These are phyloP conservation scores for Globisporangium solare DNA, from an alignment of 352 stramenopile species.

Conservation along the genomic window DNA sequence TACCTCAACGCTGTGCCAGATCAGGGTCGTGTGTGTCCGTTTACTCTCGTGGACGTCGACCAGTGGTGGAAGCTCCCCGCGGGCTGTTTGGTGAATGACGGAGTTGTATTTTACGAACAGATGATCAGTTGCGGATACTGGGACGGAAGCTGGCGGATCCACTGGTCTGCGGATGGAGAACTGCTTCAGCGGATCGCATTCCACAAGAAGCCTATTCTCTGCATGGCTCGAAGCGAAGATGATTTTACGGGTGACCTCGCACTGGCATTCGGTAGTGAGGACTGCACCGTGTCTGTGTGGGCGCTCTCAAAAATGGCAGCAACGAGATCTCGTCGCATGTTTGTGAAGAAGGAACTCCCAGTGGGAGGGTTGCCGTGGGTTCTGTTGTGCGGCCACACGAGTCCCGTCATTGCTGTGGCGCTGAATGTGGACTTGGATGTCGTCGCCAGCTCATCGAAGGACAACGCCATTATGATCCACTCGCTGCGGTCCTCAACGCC, in stretches of 20 bases:
- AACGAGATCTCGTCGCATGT: slow-evolving; percentile 74
- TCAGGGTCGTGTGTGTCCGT: slow-evolving; percentile 58
- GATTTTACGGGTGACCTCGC: slow-evolving; percentile 84
- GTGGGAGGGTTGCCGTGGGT: slow-evolving; percentile 79
- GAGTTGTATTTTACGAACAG: slow-evolving; percentile 85
- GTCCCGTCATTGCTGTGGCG: slow-evolving; percentile 69
- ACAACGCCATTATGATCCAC: slow-evolving; percentile 74
- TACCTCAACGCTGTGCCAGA: slow-evolving; percentile 75
- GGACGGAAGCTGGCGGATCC: slow-evolving; percentile 85
- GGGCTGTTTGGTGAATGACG: slow-evolving; percentile 67
- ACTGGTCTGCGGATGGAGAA: slow-evolving; percentile 83
- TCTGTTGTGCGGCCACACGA: slow-evolving; percentile 70
- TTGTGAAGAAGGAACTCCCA: slow-evolving; percentile 80
- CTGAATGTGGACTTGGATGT: slow-evolving; percentile 82
- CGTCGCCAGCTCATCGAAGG: slow-evolving; percentile 72
- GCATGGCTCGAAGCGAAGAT: slow-evolving; percentile 81
- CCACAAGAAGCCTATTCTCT: slow-evolving; percentile 85
- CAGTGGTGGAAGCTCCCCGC: slow-evolving; percentile 84
- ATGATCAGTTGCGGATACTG: slow-evolving; percentile 89
- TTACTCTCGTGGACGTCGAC: slow-evolving; percentile 78
- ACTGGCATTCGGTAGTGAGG: slow-evolving; percentile 79
- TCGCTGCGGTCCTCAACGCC: slow-evolving; percentile 68
- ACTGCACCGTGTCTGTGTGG: slow-evolving; percentile 84
- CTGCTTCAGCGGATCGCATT: slow-evolving; percentile 83
- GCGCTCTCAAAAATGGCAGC: slow-evolving; percentile 79